These are phyloP conservation scores for Vickermania ingenoplastis DNA, from an alignment of 208 protist species.

Conservation along the genomic window DNA sequence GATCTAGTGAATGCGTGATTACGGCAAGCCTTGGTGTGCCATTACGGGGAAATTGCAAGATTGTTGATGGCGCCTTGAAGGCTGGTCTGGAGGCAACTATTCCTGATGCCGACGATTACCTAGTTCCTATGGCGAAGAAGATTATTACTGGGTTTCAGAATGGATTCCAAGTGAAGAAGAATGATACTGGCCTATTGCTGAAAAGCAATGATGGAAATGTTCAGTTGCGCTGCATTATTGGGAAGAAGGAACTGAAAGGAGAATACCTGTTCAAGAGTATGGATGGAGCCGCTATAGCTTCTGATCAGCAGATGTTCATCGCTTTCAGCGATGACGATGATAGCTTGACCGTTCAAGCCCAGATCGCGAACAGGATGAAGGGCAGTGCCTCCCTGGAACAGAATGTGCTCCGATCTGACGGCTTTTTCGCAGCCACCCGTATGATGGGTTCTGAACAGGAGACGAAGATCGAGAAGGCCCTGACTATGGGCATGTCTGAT, in stretches of 20 bases:
- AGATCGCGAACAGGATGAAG: conserved; percentile 7
- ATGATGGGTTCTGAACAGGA: not conserved
- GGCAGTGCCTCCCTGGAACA: not conserved
- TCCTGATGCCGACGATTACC: conserved; percentile 15
- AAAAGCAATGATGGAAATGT: conserved; percentile 16
- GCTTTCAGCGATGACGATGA: conserved; percentile 15
- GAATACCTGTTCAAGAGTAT: conserved; percentile 55
- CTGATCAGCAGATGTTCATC: conserved; percentile 32
- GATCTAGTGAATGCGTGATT: conserved; percentile 24
- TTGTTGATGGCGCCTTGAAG: conserved; percentile 27
- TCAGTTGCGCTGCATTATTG: conserved; percentile 35
- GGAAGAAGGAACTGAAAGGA: conserved; percentile 23
- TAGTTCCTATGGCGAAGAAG: conserved; percentile 24
- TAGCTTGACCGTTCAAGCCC: not conserved
- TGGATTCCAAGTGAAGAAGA: conserved; percentile 27
- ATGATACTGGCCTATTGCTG: conserved; percentile 29
- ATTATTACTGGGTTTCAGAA: conserved; percentile 27
- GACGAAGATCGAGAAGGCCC: conserved; percentile 25
- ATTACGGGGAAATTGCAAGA: conserved; percentile 42
- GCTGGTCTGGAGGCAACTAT: conserved; percentile 43
- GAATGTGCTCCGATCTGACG: not conserved
- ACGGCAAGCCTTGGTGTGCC: conserved; percentile 42
- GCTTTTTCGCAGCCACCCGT: not conserved
- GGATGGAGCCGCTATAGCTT: conserved; percentile 21
- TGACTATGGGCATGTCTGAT: conserved; percentile 48